Evolutionary conservation across 805 yeast genomes (phyloP), one percentile per base, ranked within the genome.

Genomic region (Metschnikowia lachancei): DNA sequence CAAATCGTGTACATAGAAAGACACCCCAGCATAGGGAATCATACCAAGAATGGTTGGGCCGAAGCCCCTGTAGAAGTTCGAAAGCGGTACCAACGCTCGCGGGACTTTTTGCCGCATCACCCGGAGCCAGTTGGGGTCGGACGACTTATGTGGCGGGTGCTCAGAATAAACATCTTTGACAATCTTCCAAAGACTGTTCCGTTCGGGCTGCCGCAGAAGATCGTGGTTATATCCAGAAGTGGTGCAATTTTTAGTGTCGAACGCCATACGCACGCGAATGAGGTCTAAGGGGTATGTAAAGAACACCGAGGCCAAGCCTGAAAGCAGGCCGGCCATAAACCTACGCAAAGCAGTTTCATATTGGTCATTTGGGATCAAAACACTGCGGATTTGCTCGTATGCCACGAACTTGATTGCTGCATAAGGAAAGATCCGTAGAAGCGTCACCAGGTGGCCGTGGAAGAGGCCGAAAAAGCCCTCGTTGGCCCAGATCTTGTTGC

Each of bases 1-100:
- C 46, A 82, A 63, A 68, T 94, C 99, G 66, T 94, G 98, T 3
- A 96, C 87, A 68, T 90, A 87, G 60, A 94, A 94, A 3, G 97
- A 87, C 3, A 92, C 97, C 10, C 99, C 99, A 1, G 99, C 99
- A 63, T 94, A 94, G 1, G 99, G 99, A 18, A 94, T 75, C 95
- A 94, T 91, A 10, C 99, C 99, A 34, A 91, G 58, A 37, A 94
- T 83, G 0, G 99, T 94, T 16, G 99, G 96, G 7, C 86, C 79
- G 65, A 92, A 94, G 2, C 99, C 99, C 47, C 97, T 76, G 67
- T 92, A 94, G 64, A 91, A 94, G 68, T 91, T 92, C 43, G 79
- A 67, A 11, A 78, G 47, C 5, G 76, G 64, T 7, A 67, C 58
- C 3, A 70, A 39, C 13, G 55, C 43, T 49, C 54, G 52, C 37